Evolutionary conservation across 2,329 filamentous ascomycete genomes (phyloP).

Genomic region (Colletotrichum sp.): DNA sequence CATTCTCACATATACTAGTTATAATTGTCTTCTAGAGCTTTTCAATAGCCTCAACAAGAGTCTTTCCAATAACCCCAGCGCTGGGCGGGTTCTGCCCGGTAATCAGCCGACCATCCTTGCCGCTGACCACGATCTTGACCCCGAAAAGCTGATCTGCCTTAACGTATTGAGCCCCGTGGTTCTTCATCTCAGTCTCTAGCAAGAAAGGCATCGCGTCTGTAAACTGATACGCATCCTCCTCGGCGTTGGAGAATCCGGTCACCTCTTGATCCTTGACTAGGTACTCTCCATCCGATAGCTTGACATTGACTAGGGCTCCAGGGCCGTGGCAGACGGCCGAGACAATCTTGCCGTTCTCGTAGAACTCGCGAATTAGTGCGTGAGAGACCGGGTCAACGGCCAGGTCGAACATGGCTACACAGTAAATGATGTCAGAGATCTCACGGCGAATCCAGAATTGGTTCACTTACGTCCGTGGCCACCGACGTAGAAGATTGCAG

Average conservation of each 20-base stretch:
- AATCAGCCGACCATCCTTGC: background rate
- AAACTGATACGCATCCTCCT: background rate
- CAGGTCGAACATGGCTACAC: background rate
- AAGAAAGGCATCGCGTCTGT: background rate
- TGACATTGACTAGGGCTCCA: background rate
- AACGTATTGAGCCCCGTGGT: rapidly evolving
- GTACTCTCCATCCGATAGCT: background rate
- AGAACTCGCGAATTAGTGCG: background rate
- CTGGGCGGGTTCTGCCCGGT: background rate
- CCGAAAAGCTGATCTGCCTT: background rate
- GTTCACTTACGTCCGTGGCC: background rate
- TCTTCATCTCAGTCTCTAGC: background rate
- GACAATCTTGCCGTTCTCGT: background rate
- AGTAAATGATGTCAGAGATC: background rate
- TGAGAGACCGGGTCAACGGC: background rate
- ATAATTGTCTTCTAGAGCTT: background rate
- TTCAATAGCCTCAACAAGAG: background rate
- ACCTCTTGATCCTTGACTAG: background rate
- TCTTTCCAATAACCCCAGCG: background rate
- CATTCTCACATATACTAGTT: rapidly evolving
- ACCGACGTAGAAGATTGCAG: background rate
- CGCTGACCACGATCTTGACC: background rate
- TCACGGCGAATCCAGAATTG: background rate
- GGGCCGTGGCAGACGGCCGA: background rate
- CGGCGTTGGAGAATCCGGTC: background rate